Evolutionary conservation across 176 grass and related monocot species (phyloP).

Genomic region (Oryza rufipogon): DNA sequence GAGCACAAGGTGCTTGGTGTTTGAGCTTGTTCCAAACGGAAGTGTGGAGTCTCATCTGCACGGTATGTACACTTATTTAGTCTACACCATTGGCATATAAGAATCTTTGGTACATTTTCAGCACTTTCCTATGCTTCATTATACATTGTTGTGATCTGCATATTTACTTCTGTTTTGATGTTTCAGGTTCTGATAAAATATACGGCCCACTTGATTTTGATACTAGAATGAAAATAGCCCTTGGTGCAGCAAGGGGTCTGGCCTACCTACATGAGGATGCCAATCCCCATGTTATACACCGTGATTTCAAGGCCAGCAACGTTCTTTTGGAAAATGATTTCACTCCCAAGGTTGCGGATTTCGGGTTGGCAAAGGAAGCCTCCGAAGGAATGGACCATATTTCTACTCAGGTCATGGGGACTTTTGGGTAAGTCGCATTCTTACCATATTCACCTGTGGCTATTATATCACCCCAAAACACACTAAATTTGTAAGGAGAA

Average conservation of each 20-base stretch:
- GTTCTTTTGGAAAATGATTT: conserved; percentile 90
- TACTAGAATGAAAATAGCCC: conserved; percentile 82
- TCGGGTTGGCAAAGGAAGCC: conserved; percentile 87
- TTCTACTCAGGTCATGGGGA: conserved; percentile 95
- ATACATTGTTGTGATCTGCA: background rate
- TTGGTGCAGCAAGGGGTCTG: conserved; percentile 86
- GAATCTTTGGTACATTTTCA: background rate
- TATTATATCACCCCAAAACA: background rate
- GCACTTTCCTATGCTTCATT: background rate
- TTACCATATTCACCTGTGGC: background rate
- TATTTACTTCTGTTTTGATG: conserved; percentile 21
- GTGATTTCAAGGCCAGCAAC: conserved; percentile 96
- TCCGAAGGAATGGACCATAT: conserved; percentile 78
- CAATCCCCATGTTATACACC: conserved; percentile 90
- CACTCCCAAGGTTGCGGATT: conserved; percentile 90
- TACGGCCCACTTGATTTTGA: conserved; percentile 74
- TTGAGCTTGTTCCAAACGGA: conserved; percentile 88
- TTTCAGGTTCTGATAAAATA: conserved; percentile 73
- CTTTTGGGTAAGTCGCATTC: conserved; percentile 73
- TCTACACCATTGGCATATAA: background rate
- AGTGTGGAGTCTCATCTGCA: conserved; percentile 97
- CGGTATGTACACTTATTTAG: conserved; percentile 51
- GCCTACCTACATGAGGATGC: conserved; percentile 95
- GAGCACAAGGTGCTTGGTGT: conserved; percentile 78
- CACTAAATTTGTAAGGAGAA: background rate